A percentile compares a stretch with the other conserved stretches of the same genome.
These are phyloP conservation scores for Loxodes magnus DNA, from an alignment of 73 alveolate genomes.

Conservation along the genomic window DNA sequence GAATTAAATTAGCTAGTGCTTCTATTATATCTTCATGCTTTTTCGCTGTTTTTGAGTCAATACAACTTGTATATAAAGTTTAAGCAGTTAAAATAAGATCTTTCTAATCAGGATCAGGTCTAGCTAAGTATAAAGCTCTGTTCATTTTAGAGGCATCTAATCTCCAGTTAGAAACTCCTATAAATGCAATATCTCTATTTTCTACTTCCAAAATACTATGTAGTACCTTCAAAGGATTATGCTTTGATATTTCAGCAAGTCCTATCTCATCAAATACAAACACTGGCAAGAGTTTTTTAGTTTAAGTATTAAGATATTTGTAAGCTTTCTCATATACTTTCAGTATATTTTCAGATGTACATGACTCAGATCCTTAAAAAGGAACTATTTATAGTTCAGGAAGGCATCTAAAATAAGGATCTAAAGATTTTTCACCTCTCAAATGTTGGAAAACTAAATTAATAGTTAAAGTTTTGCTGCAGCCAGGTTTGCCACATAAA, in stretches of 20 bases:
- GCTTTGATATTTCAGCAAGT: conserved; percentile 11
- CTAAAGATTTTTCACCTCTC: conserved; percentile 24
- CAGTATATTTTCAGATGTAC: conserved; percentile 6
- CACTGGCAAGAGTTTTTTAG: conserved; percentile 2
- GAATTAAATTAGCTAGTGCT: conserved; percentile 30
- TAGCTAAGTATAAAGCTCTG: conserved; percentile 44
- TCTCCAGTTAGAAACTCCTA: conserved; percentile 29
- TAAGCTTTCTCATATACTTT: conserved; percentile 16
- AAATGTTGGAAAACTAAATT: conserved; percentile 17
- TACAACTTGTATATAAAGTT: conserved; percentile 32
- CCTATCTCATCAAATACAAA: conserved; percentile 20
- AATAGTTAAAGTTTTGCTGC: conserved; percentile 41
- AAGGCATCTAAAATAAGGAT: background rate
- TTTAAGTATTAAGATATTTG: background rate
- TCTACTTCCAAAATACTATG: conserved; percentile 6
- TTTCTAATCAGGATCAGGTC: conserved; percentile 41
- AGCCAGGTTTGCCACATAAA: conserved; percentile 61
- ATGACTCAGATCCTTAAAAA: conserved; percentile 9
- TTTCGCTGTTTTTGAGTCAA: too few relatives aligned
- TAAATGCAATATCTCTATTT: conserved; percentile 26
- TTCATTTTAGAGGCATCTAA: conserved; percentile 57
- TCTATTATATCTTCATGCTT: conserved; percentile 21
- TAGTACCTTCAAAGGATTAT: conserved; percentile 16
- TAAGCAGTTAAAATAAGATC: conserved; percentile 44
- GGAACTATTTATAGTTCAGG: conserved; percentile 2